Conservation (phyloP, 306 rosid species). For the Fragaria ananassa region DNA sequence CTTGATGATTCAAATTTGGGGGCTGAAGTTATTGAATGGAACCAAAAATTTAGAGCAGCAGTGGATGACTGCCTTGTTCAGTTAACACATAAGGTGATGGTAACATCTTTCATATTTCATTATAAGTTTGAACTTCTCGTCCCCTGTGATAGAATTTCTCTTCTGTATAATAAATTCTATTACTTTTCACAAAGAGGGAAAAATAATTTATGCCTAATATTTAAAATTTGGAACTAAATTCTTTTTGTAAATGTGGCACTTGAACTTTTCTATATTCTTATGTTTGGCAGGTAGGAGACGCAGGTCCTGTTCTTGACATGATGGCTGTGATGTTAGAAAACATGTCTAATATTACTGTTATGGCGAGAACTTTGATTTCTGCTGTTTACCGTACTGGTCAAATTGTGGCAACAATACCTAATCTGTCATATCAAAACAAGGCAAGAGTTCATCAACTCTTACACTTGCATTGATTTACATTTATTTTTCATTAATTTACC, state of each 20-base stretch:
- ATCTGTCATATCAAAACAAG: conserved; percentile 40
- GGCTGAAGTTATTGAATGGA: conserved; percentile 25
- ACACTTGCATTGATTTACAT: neutral
- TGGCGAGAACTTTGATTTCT: conserved; percentile 37
- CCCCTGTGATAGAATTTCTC: neutral
- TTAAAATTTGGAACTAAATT: neutral
- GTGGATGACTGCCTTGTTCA: conserved; percentile 32
- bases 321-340: conserved; percentile 35
- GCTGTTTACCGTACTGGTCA: conserved; percentile 46
- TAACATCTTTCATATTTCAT: neutral
- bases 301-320: conserved; percentile 30
- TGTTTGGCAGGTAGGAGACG: conserved; percentile 24
- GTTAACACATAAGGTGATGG: conserved; percentile 25
- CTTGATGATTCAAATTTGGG: conserved; percentile 35
- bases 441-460: conserved; percentile 27
- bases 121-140: neutral
- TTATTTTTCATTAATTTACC: neutral
- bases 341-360: conserved; percentile 18
- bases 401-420: conserved; percentile 40
- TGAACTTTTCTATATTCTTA: neutral
- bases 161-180: neutral
- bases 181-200: neutral
- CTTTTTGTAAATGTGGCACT: neutral
- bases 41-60: conserved; percentile 19
- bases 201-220: neutral